Conservation (phyloP, 768 basidiomycete genomes). For the Leucocoprinus birnbaumii region DNA sequence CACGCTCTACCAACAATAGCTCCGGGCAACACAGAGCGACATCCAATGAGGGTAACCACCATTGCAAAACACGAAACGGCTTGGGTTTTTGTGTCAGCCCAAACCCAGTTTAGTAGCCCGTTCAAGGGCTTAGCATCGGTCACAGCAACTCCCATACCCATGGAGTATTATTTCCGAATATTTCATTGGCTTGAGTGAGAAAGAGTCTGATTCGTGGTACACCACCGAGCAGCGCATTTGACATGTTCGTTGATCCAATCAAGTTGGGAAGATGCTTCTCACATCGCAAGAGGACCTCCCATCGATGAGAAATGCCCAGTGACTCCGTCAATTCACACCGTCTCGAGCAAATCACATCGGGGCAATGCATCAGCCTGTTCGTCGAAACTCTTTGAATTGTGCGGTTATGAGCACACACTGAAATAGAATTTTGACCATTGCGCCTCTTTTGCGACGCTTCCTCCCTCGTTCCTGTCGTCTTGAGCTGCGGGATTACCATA, state of each 20-base stretch:
- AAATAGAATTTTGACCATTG: not conserved
- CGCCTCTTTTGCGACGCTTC: not conserved
- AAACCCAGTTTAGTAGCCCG: not conserved
- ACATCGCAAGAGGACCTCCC: slow-evolving; percentile 6
- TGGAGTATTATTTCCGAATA: slow-evolving; percentile 8
- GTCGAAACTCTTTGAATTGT: not conserved
- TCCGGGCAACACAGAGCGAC: not conserved
- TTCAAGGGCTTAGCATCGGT: not conserved
- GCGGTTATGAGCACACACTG: not conserved
- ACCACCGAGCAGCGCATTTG: not conserved
- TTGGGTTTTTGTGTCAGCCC: not conserved
- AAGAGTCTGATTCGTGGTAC: not conserved
- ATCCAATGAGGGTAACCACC: slow-evolving; percentile 8
- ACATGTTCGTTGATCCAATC: not conserved
- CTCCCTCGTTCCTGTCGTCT: not conserved
- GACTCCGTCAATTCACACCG: slow-evolving; percentile 6
- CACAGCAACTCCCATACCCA: slow-evolving; percentile 5
- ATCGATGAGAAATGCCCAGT: slow-evolving; percentile 6
- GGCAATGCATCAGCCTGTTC: slow-evolving; percentile 8
- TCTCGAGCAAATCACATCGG: not conserved
- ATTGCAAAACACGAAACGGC: slow-evolving; percentile 11
- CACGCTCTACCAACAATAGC: slow-evolving; percentile 9
- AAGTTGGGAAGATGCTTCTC: slow-evolving; percentile 4
- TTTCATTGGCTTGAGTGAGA: slow-evolving; percentile 4
- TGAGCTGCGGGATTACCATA: not conserved